phyloP scores from a whole-genome alignment of 192 early-diverging fungal species.

The Dissophora ornata region DNA sequence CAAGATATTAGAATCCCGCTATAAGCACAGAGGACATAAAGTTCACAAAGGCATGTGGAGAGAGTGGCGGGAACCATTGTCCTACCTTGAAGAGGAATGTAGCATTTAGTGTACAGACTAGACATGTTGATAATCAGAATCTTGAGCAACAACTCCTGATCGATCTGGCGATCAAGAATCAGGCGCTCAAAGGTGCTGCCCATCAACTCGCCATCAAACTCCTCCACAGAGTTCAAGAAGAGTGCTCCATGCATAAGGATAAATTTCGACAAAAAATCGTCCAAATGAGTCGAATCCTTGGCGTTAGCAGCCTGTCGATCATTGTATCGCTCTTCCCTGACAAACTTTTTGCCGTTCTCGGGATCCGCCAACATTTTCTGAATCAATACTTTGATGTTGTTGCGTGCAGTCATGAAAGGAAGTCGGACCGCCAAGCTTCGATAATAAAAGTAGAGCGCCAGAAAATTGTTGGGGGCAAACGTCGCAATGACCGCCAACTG shows the following conservation, averaged over 20 bases:
- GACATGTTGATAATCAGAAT: conserved; percentile 55
- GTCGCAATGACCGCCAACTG: conserved; percentile 79
- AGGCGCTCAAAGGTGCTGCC: conserved; percentile 19
- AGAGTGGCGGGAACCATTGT: neutral
- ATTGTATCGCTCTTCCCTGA: conserved; percentile 34
- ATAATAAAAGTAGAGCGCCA: conserved; percentile 62
- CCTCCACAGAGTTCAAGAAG: conserved; percentile 45
- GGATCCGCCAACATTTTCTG: conserved; percentile 47
- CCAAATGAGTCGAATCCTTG: conserved; percentile 33
- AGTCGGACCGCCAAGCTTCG: conserved; percentile 59
- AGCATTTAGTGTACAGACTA: conserved; percentile 49
- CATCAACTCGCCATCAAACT: conserved; percentile 25
- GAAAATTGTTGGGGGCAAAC: conserved; percentile 61
- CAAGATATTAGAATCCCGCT: too few relatives aligned
- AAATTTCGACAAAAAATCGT: conserved; percentile 51
- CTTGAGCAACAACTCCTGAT: conserved; percentile 44
- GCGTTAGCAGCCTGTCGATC: conserved; percentile 36
- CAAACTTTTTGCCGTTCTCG: conserved; percentile 41
- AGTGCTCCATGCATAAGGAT: conserved; percentile 53
- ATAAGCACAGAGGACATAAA: neutral
- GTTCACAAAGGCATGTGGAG: too few relatives aligned
- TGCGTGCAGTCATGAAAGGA: conserved; percentile 61
- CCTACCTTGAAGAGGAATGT: conserved; percentile 36
- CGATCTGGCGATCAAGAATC: conserved; percentile 41
- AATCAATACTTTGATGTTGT: conserved; percentile 58